phyloP scores from a whole-genome alignment of 2,329 filamentous ascomycete species.

The Claviceps sorghi region DNA sequence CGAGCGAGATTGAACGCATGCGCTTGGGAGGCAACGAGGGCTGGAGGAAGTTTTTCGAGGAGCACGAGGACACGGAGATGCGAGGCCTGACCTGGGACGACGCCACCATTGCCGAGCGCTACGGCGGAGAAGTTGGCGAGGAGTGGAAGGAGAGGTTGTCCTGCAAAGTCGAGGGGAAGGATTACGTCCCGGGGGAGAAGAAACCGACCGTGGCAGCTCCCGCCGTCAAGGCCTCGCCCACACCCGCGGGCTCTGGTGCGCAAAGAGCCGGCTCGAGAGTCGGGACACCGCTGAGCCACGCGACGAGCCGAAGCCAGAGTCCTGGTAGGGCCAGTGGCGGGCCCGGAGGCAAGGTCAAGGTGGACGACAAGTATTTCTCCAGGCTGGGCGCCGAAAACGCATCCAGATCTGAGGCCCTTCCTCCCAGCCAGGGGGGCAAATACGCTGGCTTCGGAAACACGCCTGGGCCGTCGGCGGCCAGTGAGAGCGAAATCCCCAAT shows the following conservation, averaged over 20 bases:
- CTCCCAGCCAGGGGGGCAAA: constrained; percentile 84
- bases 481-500: constrained; percentile 40
- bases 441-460: constrained; percentile 82
- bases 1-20: constrained; percentile 85
- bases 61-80: constrained; percentile 50
- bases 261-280: constrained; percentile 23
- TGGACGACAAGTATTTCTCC: constrained; percentile 83
- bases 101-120: constrained; percentile 78
- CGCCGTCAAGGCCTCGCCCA: constrained; percentile 10
- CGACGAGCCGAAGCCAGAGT: constrained; percentile 26
- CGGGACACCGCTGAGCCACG: constrained; percentile 26
- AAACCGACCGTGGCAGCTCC: constrained; percentile 21
- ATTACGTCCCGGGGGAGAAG: constrained; percentile 66
- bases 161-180: constrained; percentile 73
- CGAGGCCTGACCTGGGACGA: constrained; percentile 65
- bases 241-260: constrained; percentile 19
- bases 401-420: constrained; percentile 53
- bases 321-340: constrained; percentile 8
- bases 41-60: constrained; percentile 79
- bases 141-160: constrained; percentile 87
- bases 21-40: constrained; percentile 76
- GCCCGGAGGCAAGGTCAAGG: constrained; percentile 37
- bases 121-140: constrained; percentile 78
- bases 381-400: constrained; percentile 74
- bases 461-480: constrained; percentile 36